Conservation (phyloP, 2,329 filamentous ascomycete genomes). For the Corniculantispora saksenae region DNA sequence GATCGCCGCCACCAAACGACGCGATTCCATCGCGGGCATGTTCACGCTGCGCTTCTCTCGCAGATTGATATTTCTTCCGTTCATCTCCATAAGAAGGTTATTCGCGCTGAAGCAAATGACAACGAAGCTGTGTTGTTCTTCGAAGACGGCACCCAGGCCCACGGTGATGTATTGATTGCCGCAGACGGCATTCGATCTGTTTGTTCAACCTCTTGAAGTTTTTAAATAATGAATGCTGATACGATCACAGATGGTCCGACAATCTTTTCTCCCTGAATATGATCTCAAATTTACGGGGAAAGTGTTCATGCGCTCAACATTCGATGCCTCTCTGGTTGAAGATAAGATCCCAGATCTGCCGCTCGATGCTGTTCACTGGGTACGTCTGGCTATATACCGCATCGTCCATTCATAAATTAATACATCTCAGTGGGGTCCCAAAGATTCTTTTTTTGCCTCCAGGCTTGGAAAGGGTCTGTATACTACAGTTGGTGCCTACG, state of each 20-base stretch:
- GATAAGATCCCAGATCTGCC: constrained; percentile 20
- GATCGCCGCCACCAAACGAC: constrained; percentile 42
- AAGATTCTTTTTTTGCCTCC: constrained; percentile 41
- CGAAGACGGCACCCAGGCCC: constrained; percentile 42
- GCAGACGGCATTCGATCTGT: constrained; percentile 55
- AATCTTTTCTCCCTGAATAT: constrained; percentile 16
- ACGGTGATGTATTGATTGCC: constrained; percentile 50
- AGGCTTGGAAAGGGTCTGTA: constrained; percentile 42
- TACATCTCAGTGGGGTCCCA: neutral
- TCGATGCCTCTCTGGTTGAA: constrained; percentile 21
- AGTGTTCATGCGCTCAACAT: constrained; percentile 21
- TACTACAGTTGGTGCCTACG: constrained; percentile 43
- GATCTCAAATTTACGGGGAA: constrained; percentile 20
- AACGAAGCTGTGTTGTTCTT: constrained; percentile 38
- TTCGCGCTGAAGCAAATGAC: constrained; percentile 27
- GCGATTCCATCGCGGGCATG: constrained; percentile 48
- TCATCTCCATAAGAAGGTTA: constrained; percentile 44
- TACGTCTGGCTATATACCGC: neutral
- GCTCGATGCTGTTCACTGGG: constrained; percentile 23
- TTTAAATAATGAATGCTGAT: neutral
- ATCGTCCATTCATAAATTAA: neutral
- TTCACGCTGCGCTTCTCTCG: constrained; percentile 48
- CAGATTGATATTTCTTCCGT: constrained; percentile 44
- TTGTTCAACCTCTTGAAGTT: constrained; percentile 28
- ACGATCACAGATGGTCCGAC: constrained; percentile 12